Evolutionary conservation across 2,329 filamentous ascomycete genomes (phyloP).

Genomic region (Cytospora leucostoma): DNA sequence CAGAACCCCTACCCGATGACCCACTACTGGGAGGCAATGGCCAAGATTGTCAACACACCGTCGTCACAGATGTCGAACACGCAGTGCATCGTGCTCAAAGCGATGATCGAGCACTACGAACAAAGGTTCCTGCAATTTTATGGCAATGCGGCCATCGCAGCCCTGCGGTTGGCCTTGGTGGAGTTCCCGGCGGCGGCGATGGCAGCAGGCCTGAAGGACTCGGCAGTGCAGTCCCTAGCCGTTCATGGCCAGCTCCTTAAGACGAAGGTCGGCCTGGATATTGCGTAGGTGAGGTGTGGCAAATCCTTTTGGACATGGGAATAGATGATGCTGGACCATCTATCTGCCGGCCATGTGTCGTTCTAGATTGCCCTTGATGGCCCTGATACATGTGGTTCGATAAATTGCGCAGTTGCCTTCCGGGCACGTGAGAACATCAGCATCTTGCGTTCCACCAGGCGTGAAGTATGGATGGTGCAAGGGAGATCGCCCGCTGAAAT

Average conservation of each 20-base stretch:
- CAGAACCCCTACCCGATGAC: constrained; percentile 75
- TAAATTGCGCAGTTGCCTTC: not conserved
- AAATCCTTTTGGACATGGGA: not conserved
- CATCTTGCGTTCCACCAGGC: no score
- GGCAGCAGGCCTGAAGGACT: constrained; percentile 40
- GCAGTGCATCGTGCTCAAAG: constrained; percentile 69
- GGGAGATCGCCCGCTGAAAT: not conserved
- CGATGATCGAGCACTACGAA: constrained; percentile 73
- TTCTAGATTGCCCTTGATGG: not conserved
- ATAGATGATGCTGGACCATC: not conserved
- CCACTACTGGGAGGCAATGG: constrained; percentile 80
- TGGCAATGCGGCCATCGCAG: constrained; percentile 72
- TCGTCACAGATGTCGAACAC: constrained; percentile 68
- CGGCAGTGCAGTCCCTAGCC: constrained; percentile 53
- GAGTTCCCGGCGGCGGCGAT: constrained; percentile 65
- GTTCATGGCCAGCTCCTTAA: constrained; percentile 57
- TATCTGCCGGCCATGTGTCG: not conserved
- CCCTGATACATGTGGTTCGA: not conserved
- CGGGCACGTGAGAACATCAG: not conserved
- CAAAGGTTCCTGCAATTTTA: constrained; percentile 79
- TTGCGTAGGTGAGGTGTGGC: constrained; percentile 37
- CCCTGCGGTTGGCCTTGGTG: constrained; percentile 70
- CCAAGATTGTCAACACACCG: constrained; percentile 76
- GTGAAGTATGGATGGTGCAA: not conserved
- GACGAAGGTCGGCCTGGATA: constrained; percentile 50